A percentile compares a stretch with the other conserved stretches of the same genome.
Evolutionary conservation across 192 early-diverging fungal species (phyloP).

Genomic region (Coemansia aciculifera): DNA sequence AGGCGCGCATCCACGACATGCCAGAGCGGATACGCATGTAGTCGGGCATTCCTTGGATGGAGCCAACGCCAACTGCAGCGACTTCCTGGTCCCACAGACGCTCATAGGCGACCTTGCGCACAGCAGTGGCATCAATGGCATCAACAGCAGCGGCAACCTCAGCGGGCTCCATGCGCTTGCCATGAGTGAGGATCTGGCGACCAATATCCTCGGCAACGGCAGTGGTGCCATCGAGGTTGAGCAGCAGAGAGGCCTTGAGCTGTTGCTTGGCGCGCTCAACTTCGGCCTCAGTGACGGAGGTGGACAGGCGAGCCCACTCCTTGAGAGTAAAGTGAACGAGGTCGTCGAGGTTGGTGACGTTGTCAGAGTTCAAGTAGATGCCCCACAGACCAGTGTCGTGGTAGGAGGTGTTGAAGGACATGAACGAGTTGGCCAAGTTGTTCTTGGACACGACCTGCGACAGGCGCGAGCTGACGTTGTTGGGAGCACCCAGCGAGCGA

Average conservation of each 20-base stretch:
- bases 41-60: slow-evolving; percentile 87
- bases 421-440: slow-evolving; percentile 95
- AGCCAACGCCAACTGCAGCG: slow-evolving; percentile 78
- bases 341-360: slow-evolving; percentile 79
- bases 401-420: slow-evolving; percentile 99
- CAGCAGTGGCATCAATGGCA: slow-evolving; percentile 79
- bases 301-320: slow-evolving; percentile 91
- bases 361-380: slow-evolving; percentile 89
- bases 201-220: slow-evolving; percentile 98
- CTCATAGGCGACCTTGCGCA: slow-evolving; percentile 82
- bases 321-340: slow-evolving; percentile 84
- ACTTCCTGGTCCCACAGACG: slow-evolving; percentile 92
- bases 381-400: slow-evolving; percentile 97
- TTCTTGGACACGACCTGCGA: slow-evolving; percentile 80
- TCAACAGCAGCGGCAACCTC: slow-evolving; percentile 87
- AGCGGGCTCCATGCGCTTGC: slow-evolving; percentile 85
- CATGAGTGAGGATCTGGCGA: slow-evolving; percentile 90
- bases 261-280: slow-evolving; percentile 98
- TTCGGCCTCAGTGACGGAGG: slow-evolving; percentile 82
- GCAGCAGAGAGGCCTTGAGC: slow-evolving; percentile 90
- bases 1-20: slow-evolving; percentile 80
- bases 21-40: slow-evolving; percentile 83
- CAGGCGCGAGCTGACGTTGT: slow-evolving; percentile 82
- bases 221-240: slow-evolving; percentile 91
- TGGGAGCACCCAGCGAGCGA: slow-evolving; percentile 85